These are phyloP conservation scores for Fraxinus anomala DNA, from an alignment of 257 asterid genomes.

Conservation along the genomic window DNA sequence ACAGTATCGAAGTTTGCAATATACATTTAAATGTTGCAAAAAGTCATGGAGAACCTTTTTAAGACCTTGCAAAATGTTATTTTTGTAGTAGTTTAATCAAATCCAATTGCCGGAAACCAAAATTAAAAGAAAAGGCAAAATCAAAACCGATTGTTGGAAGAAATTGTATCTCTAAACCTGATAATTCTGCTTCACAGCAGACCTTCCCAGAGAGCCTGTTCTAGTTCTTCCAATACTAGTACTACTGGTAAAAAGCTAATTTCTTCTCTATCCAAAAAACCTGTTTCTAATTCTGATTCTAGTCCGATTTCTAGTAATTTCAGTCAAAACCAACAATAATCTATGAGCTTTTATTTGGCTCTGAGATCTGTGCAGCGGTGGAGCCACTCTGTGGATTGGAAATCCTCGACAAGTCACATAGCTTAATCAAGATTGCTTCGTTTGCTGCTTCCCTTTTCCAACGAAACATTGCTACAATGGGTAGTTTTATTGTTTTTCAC, in stretches of 20 bases:
- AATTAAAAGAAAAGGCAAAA: too few species aligned
- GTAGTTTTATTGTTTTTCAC: too few species aligned
- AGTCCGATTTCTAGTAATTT: conserved; percentile 9
- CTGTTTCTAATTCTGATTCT: conserved; percentile 24
- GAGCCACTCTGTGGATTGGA: conserved; percentile 95
- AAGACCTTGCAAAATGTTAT: too few species aligned
- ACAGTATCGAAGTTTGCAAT: too few species aligned
- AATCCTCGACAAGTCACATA: conserved; percentile 61
- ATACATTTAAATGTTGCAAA: too few species aligned
- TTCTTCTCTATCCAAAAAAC: conserved; percentile 42
- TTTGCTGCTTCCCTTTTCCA: conserved; percentile 44
- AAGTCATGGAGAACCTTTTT: too few species aligned
- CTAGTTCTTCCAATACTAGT: conserved; percentile 32
- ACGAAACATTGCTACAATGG: conserved; percentile 51
- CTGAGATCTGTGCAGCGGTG: conserved; percentile 60
- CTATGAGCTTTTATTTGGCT: conserved; percentile 45
- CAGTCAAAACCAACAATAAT: conserved; percentile 41
- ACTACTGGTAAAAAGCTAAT: conserved; percentile 33
- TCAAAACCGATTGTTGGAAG: too few species aligned
- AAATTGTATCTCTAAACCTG: too few species aligned
- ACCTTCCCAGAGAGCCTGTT: conserved; percentile 54
- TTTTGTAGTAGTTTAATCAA: too few species aligned
- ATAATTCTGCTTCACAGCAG: conserved; percentile 26
- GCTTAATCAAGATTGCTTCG: conserved; percentile 78
- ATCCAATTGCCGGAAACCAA: too few species aligned